These are phyloP conservation scores for Erythrophleum ivorense DNA, from an alignment of 331 rosid genomes.

Conservation along the genomic window DNA sequence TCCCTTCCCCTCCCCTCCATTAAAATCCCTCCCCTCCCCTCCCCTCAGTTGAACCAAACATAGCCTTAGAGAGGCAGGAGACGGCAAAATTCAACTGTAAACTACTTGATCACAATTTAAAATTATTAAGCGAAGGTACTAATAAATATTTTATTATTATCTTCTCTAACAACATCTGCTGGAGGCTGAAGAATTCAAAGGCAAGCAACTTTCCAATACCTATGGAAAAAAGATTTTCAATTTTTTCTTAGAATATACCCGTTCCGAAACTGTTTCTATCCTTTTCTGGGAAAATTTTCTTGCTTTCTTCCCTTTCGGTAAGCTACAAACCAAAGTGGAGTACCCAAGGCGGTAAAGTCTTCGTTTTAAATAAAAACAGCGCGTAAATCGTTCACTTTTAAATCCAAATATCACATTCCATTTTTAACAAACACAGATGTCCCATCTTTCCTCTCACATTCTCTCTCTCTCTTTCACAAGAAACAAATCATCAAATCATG, in stretches of 20 bases:
- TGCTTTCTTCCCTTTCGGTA: neutral
- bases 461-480: neutral
- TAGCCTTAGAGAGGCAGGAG: too few species aligned
- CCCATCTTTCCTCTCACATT: neutral
- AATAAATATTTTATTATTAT: too few species aligned
- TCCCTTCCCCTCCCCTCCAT: too few species aligned
- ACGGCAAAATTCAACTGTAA: too few species aligned
- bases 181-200: too few species aligned
- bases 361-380: neutral
- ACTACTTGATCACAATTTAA: too few species aligned
- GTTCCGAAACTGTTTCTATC: neutral
- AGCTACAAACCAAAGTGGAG: neutral
- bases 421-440: neutral
- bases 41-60: too few species aligned
- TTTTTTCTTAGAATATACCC: neutral
- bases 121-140: too few species aligned
- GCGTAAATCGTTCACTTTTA: neutral
- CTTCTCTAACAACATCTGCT: too few species aligned
- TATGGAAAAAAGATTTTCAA: too few species aligned
- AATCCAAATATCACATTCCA: neutral
- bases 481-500: slow-evolving; percentile 9
- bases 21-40: too few species aligned
- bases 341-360: neutral
- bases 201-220: too few species aligned
- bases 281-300: neutral